A percentile compares a stretch with the other conserved stretches of the same genome.
Evolutionary conservation across 805 yeast genomes (phyloP).

Genomic region (Pichia membranifaciens): DNA sequence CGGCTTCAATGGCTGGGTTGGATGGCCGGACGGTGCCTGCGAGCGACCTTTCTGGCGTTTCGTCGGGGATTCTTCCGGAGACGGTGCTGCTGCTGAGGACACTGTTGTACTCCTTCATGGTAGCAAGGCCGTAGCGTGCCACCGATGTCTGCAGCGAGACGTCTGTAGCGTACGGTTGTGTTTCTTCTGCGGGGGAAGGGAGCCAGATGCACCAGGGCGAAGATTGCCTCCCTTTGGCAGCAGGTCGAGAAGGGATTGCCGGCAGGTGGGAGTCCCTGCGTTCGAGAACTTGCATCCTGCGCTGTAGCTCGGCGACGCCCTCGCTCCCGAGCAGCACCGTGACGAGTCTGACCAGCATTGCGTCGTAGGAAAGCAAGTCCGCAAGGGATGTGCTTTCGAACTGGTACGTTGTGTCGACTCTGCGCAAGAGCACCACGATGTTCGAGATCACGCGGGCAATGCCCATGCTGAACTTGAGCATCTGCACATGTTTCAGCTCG

Average conservation of each 20-base stretch:
- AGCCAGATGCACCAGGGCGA: background rate
- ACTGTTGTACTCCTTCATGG: background rate
- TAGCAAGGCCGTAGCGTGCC: background rate
- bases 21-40: background rate
- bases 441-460: conserved; percentile 8
- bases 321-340: too few species aligned
- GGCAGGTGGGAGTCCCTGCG: background rate
- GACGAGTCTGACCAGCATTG: conserved; percentile 7
- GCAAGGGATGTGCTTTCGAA: conserved; percentile 13
- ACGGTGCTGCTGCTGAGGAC: background rate
- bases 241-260: too few species aligned
- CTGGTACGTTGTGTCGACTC: background rate
- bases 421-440: background rate
- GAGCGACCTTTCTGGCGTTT: background rate
- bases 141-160: background rate
- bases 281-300: too few species aligned
- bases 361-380: background rate
- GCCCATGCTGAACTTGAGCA: conserved; percentile 6
- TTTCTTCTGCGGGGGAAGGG: background rate
- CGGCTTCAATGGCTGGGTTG: background rate
- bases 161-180: background rate
- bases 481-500: conserved; percentile 1
- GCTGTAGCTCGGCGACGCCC: too few species aligned
- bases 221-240: background rate
- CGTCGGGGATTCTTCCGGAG: background rate